Evolutionary conservation across 805 yeast species (phyloP).

Genomic region (Candida silvicultrix): DNA sequence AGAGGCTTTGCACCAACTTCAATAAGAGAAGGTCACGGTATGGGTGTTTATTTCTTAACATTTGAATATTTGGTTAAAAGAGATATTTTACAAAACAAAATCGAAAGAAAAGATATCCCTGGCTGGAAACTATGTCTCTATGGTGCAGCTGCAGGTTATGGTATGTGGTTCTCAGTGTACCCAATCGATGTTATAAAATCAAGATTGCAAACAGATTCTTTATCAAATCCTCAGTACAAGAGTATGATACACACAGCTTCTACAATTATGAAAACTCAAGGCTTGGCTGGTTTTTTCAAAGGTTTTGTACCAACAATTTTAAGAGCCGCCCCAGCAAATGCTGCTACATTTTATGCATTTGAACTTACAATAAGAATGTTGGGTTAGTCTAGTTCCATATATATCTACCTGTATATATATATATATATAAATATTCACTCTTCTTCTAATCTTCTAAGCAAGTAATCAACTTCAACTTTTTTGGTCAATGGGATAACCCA

Average conservation of each 20-base stretch:
- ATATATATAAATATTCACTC: slow-evolving; percentile 15
- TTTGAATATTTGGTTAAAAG: slow-evolving; percentile 81
- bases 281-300: slow-evolving; percentile 74
- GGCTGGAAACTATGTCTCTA: slow-evolving; percentile 80
- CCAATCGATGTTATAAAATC: slow-evolving; percentile 93
- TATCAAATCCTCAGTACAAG: slow-evolving; percentile 51
- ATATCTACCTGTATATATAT: no score
- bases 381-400: no score
- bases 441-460: slow-evolving; percentile 75
- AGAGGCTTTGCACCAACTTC: slow-evolving; percentile 82
- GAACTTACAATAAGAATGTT: slow-evolving; percentile 74
- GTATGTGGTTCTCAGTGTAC: slow-evolving; percentile 77
- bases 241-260: slow-evolving; percentile 54
- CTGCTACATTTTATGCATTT: slow-evolving; percentile 91
- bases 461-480: slow-evolving; percentile 89
- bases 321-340: slow-evolving; percentile 98
- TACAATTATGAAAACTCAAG: slow-evolving; percentile 48
- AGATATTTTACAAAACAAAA: slow-evolving; percentile 42
- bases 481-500: slow-evolving; percentile 92
- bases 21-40: slow-evolving; percentile 78
- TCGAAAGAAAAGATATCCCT: slow-evolving; percentile 68
- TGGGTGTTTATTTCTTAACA: slow-evolving; percentile 83
- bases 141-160: slow-evolving; percentile 90
- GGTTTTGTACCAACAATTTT: slow-evolving; percentile 91
- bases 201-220: slow-evolving; percentile 71